Base-by-base conservation (phyloP, 2,329 filamentous ascomycete species). In the Colletotrichum tofieldiae region DNA sequence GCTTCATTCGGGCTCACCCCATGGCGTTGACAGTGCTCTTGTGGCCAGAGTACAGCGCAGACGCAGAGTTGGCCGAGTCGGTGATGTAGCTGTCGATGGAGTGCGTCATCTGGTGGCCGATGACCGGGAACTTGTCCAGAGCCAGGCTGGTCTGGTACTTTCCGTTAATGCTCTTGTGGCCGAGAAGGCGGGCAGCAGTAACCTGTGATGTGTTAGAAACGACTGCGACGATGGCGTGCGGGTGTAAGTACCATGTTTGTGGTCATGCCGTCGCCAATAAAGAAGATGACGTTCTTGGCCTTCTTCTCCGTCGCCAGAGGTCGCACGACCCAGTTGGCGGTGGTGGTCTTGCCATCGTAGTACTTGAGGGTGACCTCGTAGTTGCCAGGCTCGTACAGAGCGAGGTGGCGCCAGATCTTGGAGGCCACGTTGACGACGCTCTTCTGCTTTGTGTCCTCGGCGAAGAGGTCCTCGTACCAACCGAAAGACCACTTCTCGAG, bases 41-140 rank as follows among this genome's bases (percentile, higher is more conserved):
- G 85, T 96, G 94, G 43, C 94, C 94, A 32, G 89, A 91, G 84
- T 96, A 96, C 23, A 96, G 86, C 20, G 94, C 93, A 54, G 92
- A 94, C 5, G 94, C 94, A 6, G 92, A 94, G 84, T 96, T 96
- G 82, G 94, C 94, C 73, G 92, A 94, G 81, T 96, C 94, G 47
- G 94, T 96, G 79, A 96, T 96, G 86, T 93, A 96, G 61, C 87
- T 91, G 83, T 96, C 93, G 78, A 96, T 90, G 1, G 93, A 95
- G 82, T 96, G 93, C 14, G 94, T 95, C 92, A 96, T 96, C 83
- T 96, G 94, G 81, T 97, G 94, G 26, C 94, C 94, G 14, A 96
- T 80, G n/a, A 95, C 89, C 3, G 94, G 94, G 83, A 96, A 96
- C 78, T 94, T 88, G 84, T 97, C 94, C 85, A 97, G 86, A 78